A percentile compares a stretch with the other conserved stretches of the same genome.
Evolutionary conservation across 2,329 filamentous ascomycete genomes (phyloP).

Genomic region (Raffaelea arxii): DNA sequence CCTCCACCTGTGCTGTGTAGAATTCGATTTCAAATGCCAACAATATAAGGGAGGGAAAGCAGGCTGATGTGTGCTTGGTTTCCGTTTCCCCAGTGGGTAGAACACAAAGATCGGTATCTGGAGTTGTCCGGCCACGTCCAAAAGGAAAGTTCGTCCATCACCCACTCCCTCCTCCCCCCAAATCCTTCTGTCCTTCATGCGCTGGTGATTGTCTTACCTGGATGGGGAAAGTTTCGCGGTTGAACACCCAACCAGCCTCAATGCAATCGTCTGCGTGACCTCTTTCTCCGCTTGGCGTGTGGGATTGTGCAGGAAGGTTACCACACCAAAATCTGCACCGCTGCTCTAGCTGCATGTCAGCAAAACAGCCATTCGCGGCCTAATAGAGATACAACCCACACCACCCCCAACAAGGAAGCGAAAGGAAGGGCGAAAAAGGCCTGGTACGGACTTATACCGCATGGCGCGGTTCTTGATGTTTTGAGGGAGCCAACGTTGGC

Average conservation of each 20-base stretch:
- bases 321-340: neutral
- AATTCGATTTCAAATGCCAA: neutral
- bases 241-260: too few species aligned
- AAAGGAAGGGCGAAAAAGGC: neutral
- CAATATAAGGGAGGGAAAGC: too few species aligned
- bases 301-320: neutral
- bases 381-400: neutral
- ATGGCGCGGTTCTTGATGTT: too few species aligned
- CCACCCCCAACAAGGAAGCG: neutral
- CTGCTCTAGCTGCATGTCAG: neutral
- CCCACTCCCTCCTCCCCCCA: too few species aligned
- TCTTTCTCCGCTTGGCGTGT: neutral
- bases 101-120: too few species aligned
- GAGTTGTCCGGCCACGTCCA: too few species aligned
- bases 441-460: too few species aligned
- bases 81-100: too few species aligned
- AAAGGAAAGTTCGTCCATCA: too few species aligned
- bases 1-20: neutral
- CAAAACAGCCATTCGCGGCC: neutral
- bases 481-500: too few species aligned
- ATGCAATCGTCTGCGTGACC: neutral
- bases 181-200: too few species aligned
- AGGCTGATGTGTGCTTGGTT: too few species aligned
- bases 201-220: neutral
- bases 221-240: neutral